Percentiles rank a stretch among this genome's conserved stretches.
phyloP scores from a whole-genome alignment of 1,284 basidiomycete genomes.

The Ceratobasidium sp. region DNA sequence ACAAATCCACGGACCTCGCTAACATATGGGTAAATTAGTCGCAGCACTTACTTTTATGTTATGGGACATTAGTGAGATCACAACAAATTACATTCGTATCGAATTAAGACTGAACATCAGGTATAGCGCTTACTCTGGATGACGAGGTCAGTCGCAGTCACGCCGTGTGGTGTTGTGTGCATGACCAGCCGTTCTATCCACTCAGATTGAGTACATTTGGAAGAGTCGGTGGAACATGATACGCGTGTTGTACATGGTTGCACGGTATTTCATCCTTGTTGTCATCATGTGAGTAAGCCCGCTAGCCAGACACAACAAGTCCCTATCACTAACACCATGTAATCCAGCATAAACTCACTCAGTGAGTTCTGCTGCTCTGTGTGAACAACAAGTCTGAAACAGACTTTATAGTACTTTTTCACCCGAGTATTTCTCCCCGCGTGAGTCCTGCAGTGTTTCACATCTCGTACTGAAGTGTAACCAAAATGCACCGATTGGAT shows the following conservation, averaged over 20 bases:
- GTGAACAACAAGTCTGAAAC: neutral
- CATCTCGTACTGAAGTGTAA: neutral
- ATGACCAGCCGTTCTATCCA: neutral
- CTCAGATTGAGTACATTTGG: slow-evolving; percentile 3
- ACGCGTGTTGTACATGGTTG: slow-evolving; percentile 4
- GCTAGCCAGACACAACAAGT: neutral
- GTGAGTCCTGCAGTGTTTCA: neutral
- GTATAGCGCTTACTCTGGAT: no score
- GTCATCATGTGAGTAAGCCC: neutral
- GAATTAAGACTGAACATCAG: no score
- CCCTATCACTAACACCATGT: neutral
- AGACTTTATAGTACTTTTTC: neutral
- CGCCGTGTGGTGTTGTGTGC: no score
- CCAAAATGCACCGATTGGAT: neutral
- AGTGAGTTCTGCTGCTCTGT: neutral
- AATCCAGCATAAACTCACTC: neutral
- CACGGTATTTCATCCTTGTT: neutral
- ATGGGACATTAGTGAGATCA: neutral
- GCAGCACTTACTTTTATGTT: neutral
- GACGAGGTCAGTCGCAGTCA: no score
- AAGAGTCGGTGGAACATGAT: slow-evolving; percentile 6
- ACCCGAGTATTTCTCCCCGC: neutral
- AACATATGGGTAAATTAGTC: neutral
- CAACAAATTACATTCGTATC: neutral
- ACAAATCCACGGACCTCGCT: neutral